Conservation (phyloP, 768 basidiomycete genomes). For the Pholiota microspora region DNA sequence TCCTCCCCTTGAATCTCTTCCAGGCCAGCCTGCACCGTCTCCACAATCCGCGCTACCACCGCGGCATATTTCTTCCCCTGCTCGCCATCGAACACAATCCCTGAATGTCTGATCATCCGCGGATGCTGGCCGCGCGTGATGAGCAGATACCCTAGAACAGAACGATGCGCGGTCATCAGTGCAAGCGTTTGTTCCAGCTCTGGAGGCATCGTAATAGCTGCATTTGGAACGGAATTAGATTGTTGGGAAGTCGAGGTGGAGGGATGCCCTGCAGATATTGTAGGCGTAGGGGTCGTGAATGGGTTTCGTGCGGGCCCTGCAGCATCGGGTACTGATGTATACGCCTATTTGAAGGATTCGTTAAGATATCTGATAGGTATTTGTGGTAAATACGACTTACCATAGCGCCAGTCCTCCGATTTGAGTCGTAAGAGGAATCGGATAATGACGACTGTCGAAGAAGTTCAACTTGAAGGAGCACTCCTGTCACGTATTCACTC, state of each 20-base stretch:
- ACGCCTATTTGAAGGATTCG: no score
- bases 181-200: constrained; percentile 82
- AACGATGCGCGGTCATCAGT: constrained; percentile 74
- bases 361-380: no score
- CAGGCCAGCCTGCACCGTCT: constrained; percentile 73
- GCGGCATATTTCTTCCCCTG: constrained; percentile 74
- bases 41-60: constrained; percentile 73
- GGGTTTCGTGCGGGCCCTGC: not conserved
- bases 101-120: constrained; percentile 82
- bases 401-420: no score
- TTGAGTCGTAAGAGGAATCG: no score
- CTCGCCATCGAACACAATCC: constrained; percentile 84
- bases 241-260: not conserved
- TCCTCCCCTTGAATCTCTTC: constrained; percentile 70
- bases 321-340: not conserved
- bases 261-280: not conserved
- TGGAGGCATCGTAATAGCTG: constrained; percentile 48
- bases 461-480: no score
- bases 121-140: constrained; percentile 66
- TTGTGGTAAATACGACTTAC: no score
- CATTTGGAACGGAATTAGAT: not conserved
- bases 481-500: no score
- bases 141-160: constrained; percentile 85
- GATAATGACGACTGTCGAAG: no score
- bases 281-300: not conserved